These are phyloP conservation scores for Helotiales sp. DNA, from an alignment of 2,329 filamentous ascomycete genomes.

Conservation along the genomic window DNA sequence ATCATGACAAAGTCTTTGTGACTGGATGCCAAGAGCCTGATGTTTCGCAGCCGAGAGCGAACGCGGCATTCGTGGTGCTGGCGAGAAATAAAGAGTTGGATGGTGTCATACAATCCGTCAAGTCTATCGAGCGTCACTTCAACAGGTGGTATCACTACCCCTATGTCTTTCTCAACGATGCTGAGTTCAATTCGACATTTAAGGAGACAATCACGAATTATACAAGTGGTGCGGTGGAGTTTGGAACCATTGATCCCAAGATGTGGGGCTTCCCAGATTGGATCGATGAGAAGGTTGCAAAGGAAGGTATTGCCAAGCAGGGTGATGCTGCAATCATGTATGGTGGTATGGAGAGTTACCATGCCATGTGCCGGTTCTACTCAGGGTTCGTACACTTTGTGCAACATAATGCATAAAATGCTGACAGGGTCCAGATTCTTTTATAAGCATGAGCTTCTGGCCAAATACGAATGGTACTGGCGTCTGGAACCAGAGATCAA, in stretches of 20 bases:
- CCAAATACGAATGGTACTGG: conserved; percentile 99
- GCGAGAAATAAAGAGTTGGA: conserved; percentile 96
- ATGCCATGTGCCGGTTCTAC: conserved; percentile 99
- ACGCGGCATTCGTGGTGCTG: conserved; percentile 93
- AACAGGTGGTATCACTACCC: conserved; percentile 99
- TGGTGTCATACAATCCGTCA: conserved; percentile 93
- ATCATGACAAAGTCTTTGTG: conserved; percentile 95
- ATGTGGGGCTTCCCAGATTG: conserved; percentile 98
- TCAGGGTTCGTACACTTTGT: conserved; percentile 67
- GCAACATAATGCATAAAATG: neutral
- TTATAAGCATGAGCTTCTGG: conserved; percentile 91
- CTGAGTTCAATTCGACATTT: conserved; percentile 93
- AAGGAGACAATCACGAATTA: conserved; percentile 86
- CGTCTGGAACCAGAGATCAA: conserved; percentile 98
- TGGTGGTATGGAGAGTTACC: conserved; percentile 96
- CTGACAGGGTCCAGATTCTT: conserved; percentile 65
- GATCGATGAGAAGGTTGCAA: conserved; percentile 90
- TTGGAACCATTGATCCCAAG: conserved; percentile 84
- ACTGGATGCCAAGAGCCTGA: conserved; percentile 84
- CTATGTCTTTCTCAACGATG: conserved; percentile 97
- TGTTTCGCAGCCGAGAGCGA: conserved; percentile 77
- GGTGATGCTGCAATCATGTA: conserved; percentile 99
- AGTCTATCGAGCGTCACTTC: conserved; percentile 98
- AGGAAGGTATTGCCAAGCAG: conserved; percentile 95
- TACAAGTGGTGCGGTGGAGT: conserved; percentile 85